Base-by-base conservation (phyloP, 106 monocot species). In the Posidonia australis region DNA sequence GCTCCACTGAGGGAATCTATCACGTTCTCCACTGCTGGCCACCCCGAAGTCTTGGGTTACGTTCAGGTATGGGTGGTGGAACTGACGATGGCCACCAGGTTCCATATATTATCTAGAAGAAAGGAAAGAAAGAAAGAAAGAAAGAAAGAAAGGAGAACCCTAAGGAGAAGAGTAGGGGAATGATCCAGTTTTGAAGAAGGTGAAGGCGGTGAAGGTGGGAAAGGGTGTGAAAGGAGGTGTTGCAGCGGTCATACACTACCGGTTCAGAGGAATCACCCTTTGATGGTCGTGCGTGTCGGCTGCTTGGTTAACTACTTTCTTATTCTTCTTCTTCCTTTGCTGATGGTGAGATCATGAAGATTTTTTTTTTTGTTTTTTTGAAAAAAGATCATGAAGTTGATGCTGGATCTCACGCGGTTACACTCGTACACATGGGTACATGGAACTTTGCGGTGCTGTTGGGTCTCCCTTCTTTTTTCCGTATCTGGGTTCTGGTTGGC, bases 1-100 rank as follows among this genome's bases (percentile, higher is more conserved):
- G 36, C 51, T 82, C 94, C 94, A 94, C 61, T 96, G 96, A 0
- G 80, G 82, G 5, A 90, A 44, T 44, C 86, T 57, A 30, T 81
- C 45, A 31, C 66, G 10, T 12, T 58, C 36, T 12, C 59, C 44
- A 17, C 71, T 54, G 18, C 53, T n/a, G n/a, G n/a, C 20, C 5
- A 27, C 53, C 7, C 20, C 19, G 7, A 26, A 36, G 2, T 23
- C 62, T n/a, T 17, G n/a, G n/a, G n/a, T n/a, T n/a, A n/a, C 21
- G 19, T 63, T 12, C 13, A 1, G 17, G 62, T 1, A 20, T 23
- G 10, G 41, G 31, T 17, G 17, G 65, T 26, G 26, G 20, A 45
- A 26, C 49, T 49, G 46, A 43, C n/a, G 48, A 5, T 27, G 49
- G 16, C 44, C 19, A 27, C n/a, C 45, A 31, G 3, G 67, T 21